Evolutionary conservation across 371 early-diverging fungal genomes (phyloP).

Genomic region (Choanephora cucurbitarum): DNA sequence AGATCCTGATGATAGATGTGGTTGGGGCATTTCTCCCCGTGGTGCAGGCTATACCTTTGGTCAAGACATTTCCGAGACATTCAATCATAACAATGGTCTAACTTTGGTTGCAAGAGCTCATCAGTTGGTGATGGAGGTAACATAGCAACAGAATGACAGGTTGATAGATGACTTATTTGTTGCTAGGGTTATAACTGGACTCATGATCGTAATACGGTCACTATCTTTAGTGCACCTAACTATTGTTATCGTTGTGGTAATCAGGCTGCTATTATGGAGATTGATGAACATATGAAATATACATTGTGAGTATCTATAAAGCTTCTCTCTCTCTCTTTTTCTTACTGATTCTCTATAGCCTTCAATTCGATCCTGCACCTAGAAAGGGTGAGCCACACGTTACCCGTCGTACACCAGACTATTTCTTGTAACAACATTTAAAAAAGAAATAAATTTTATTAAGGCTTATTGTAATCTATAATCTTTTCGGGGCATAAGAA

Average conservation of each 20-base stretch:
- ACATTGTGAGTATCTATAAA: constrained; percentile 70
- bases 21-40: constrained; percentile 97
- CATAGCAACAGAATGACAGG: too few species aligned
- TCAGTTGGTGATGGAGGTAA: constrained; percentile 85
- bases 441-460: too few species aligned
- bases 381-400: constrained; percentile 97
- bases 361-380: constrained; percentile 99
- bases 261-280: constrained; percentile 97
- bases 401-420: constrained; percentile 98
- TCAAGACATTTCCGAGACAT: constrained; percentile 94
- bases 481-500: too few species aligned
- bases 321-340: constrained; percentile 8
- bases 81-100: constrained; percentile 96
- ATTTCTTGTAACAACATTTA: constrained; percentile 79
- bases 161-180: too few species aligned
- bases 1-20: constrained; percentile 98
- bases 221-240: constrained; percentile 99
- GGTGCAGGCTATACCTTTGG: constrained; percentile 99
- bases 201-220: constrained; percentile 98
- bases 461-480: too few species aligned
- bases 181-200: constrained; percentile 94
- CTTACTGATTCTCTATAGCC: constrained; percentile 46
- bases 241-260: constrained; percentile 99
- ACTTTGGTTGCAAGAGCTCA: constrained; percentile 95
- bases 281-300: constrained; percentile 93